Percentiles rank a stretch among this genome's conserved stretches.
Conservation (phyloP, 2,329 filamentous ascomycete species). For the Talaromyces sp. region DNA sequence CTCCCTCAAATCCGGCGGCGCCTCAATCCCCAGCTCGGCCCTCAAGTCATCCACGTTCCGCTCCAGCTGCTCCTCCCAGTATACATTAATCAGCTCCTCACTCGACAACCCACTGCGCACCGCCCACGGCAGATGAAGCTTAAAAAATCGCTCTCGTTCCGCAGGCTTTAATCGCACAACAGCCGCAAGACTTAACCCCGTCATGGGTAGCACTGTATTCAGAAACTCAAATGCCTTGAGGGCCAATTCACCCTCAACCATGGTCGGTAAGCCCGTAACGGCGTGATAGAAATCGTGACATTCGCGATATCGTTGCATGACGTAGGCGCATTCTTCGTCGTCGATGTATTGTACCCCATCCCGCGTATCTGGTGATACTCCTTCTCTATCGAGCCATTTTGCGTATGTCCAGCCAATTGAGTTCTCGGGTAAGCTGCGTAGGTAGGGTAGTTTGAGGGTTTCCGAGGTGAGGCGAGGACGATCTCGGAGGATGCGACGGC, state of each 20-base stretch:
- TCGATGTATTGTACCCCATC: slow-evolving; percentile 83
- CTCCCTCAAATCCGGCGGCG: slow-evolving; percentile 77
- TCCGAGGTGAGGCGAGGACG: slow-evolving; percentile 81
- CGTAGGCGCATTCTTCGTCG: slow-evolving; percentile 92
- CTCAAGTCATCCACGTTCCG: slow-evolving; percentile 76
- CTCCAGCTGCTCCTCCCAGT: slow-evolving; percentile 93
- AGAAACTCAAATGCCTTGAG: slow-evolving; percentile 97
- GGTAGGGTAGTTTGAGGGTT: slow-evolving; percentile 62
- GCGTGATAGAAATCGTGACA: slow-evolving; percentile 98
- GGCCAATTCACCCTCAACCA: slow-evolving; percentile 95
- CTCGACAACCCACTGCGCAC: slow-evolving; percentile 72
- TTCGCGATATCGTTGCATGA: slow-evolving; percentile 96
- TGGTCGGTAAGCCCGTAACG: slow-evolving; percentile 80
- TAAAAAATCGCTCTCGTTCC: slow-evolving; percentile 63
- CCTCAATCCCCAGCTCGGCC: slow-evolving; percentile 73
- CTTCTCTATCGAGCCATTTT: slow-evolving; percentile 88
- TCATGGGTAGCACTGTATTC: slow-evolving; percentile 94
- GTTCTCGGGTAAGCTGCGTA: slow-evolving; percentile 68
- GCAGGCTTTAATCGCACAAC: slow-evolving; percentile 60
- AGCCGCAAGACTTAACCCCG: slow-evolving; percentile 77
- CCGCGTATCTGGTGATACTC: slow-evolving; percentile 87
- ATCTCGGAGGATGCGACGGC: slow-evolving; percentile 84
- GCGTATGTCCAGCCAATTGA: slow-evolving; percentile 80
- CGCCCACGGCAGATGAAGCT: slow-evolving; percentile 76
- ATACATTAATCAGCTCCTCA: slow-evolving; percentile 87